Percentiles rank a stretch among this genome's conserved stretches.
These are phyloP conservation scores for Mycena metata DNA, from an alignment of 768 basidiomycete genomes.

Conservation along the genomic window DNA sequence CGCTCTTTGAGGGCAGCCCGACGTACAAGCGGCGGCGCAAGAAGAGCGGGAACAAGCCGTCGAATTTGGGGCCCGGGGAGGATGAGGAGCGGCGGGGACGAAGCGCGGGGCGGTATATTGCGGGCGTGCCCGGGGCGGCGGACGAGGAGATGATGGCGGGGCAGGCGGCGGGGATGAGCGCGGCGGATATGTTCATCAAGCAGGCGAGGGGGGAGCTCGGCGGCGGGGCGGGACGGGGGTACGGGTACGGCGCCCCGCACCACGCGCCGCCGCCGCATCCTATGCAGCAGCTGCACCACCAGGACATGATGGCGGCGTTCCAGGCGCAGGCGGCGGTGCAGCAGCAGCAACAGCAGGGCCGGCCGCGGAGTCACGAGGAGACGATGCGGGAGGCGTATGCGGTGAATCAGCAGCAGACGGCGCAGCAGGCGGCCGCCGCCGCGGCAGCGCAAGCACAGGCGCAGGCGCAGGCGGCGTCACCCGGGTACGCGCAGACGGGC, in stretches of 20 bases:
- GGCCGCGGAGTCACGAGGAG: conserved; percentile 50
- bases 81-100: conserved; percentile 48
- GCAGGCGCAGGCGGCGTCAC: conserved; percentile 36
- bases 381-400: conserved; percentile 50
- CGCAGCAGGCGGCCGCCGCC: conserved; percentile 38
- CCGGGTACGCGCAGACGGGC: conserved; percentile 16
- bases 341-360: conserved; percentile 30
- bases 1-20: conserved; percentile 87
- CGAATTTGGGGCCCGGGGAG: conserved; percentile 46
- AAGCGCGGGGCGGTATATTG: conserved; percentile 28
- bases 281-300: conserved; percentile 42
- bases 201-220: conserved; percentile 72
- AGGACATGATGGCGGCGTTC: conserved; percentile 48
- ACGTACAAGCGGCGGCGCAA: conserved; percentile 92
- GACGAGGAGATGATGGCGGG: conserved; percentile 42
- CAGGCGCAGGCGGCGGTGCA: conserved; percentile 24
- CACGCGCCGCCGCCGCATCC: conserved; percentile 18
- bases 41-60: conserved; percentile 63
- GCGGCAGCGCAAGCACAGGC: conserved; percentile 44
- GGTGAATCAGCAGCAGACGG: conserved; percentile 42
- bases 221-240: conserved; percentile 46
- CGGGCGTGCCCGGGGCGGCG: conserved; percentile 21
- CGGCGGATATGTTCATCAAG: conserved; percentile 76
- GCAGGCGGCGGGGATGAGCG: conserved; percentile 52
- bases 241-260: conserved; percentile 13